A percentile compares a stretch with the other conserved stretches of the same genome.
Conservation (phyloP, 2,329 filamentous ascomycete genomes). For the Colletotrichum sp. region DNA sequence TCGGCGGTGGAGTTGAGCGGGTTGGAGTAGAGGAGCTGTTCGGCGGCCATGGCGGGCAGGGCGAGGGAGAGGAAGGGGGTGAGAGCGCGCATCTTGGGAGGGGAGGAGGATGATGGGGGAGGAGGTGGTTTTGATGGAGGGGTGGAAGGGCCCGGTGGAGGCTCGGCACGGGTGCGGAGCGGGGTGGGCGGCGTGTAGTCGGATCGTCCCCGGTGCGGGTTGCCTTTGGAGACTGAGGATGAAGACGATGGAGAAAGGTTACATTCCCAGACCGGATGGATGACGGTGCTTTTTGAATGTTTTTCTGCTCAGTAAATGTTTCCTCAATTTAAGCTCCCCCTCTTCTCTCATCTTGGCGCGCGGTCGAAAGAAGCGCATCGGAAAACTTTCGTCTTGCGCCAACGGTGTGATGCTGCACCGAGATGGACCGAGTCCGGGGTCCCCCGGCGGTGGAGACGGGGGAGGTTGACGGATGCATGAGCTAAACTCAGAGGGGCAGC, state of each 20-base stretch:
- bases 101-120: neutral
- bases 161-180: neutral
- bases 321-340: neutral
- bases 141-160: neutral
- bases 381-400: neutral
- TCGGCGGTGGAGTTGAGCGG: slow-evolving; percentile 30
- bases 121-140: neutral
- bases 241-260: neutral
- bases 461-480: neutral
- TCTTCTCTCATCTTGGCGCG: neutral
- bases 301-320: neutral
- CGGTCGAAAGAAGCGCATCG: neutral
- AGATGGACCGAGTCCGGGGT: slow-evolving; percentile 14
- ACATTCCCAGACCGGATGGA: neutral
- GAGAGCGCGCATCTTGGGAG: neutral
- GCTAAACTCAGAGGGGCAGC: slow-evolving; percentile 8
- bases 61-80: neutral
- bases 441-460: neutral
- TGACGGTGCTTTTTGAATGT: neutral
- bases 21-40: slow-evolving; percentile 33
- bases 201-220: neutral
- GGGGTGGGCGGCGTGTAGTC: neutral
- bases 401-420: slow-evolving; percentile 10
- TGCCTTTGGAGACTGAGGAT: neutral
- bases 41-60: slow-evolving; percentile 15